Evolutionary conservation across 2,329 filamentous ascomycete genomes (phyloP), one percentile per base, ranked within the genome.

Genomic region (Leptoxyphium fumago): DNA sequence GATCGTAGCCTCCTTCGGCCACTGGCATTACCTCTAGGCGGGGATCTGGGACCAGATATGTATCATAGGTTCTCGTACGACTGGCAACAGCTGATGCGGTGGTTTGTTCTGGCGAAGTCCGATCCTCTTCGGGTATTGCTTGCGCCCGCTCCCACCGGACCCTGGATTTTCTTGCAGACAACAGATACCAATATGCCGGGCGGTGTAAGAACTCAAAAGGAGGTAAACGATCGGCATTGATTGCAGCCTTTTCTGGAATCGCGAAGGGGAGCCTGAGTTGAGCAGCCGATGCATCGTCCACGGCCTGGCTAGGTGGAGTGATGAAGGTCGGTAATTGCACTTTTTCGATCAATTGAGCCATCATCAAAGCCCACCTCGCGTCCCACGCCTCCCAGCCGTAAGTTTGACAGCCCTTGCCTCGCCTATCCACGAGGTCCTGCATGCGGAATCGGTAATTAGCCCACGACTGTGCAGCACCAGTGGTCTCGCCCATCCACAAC

Each of bases 311-410:
- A 40, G 14, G 34, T 3, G 15, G 10, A 14, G n/a, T 39, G 10
- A 32, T 15, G 10, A 40, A 29, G 1, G 28, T 30, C n/a, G 29
- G 21, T 10, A 38, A n/a, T 29, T 44, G 14, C 10, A 18, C 14
- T 40, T 28, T 40, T 18, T 13, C 21, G 14, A 80, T 70, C 5
- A 78, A 61, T 48, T 81, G 66, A 3, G 73, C 75, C 73, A 81
- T 79, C 26, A 73, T 63, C 48, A 69, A 66, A 13, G 75, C 72
- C 78, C 77, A 81, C 45, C 84, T 75, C 36, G 84, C 79, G 64
- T 94, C 83, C 88, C 89, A 98, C 2, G 89, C 88, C 56, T 86
- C 77, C 84, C 88, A 96, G 5, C 86, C 85, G 60, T 96, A 96
- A 51, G 85, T 94, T 29, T 78, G 77, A 2, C 84, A 87, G 1